These are phyloP conservation scores for Cornus kousa DNA, from an alignment of 148 eudicot species.

Conservation along the genomic window DNA sequence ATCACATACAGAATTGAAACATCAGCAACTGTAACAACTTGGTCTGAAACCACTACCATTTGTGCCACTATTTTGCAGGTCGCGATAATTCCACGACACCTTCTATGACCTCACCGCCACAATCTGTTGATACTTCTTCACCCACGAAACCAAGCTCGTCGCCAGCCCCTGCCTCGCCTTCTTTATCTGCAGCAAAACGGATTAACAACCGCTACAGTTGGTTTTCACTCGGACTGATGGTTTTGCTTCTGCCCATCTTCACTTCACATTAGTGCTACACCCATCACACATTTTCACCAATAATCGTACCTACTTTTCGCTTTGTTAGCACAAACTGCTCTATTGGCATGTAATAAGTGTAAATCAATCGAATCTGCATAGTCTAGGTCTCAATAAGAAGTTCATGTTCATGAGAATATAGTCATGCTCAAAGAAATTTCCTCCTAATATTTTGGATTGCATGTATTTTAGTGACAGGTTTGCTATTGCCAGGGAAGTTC, in stretches of 20 bases:
- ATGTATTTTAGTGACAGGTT: neutral
- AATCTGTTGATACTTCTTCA: conserved; percentile 5
- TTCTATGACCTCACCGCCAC: neutral
- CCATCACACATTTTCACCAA: neutral
- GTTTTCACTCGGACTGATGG: neutral
- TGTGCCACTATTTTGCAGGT: conserved; percentile 10
- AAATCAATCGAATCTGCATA: neutral
- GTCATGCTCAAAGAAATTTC: neutral
- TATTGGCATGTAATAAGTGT: neutral
- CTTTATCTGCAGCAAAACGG: conserved; percentile 11
- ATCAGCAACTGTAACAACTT: too few species aligned
- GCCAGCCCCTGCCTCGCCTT: neutral
- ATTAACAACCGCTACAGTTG: neutral
- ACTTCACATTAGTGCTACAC: neutral
- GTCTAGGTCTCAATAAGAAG: neutral
- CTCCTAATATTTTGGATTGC: too few species aligned
- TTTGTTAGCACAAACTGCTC: neutral
- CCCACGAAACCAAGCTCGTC: conserved; percentile 10
- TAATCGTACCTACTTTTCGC: neutral
- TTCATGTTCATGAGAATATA: neutral
- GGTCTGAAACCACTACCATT: too few species aligned
- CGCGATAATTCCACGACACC: conserved; percentile 8
- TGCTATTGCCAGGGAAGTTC: too few species aligned
- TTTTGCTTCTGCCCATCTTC: neutral
- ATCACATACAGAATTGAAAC: too few species aligned